Conservation (phyloP, 257 asterid genomes). For the Gentiana straminea region DNA sequence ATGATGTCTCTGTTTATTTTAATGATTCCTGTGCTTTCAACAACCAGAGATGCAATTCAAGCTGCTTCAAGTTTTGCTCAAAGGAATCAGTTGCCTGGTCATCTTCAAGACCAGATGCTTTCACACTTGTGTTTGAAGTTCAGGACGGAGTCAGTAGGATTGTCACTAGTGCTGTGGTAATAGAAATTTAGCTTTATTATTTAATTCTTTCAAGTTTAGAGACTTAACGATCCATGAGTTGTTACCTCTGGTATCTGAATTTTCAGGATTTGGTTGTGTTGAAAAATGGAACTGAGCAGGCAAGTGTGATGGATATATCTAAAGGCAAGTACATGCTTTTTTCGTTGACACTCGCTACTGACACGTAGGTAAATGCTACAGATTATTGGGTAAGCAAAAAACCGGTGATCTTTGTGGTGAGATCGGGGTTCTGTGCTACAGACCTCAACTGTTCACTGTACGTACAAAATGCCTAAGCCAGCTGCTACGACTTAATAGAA, state of each 20-base stretch:
- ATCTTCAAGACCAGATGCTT: conserved; percentile 34
- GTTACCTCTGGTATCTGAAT: conserved; percentile 9
- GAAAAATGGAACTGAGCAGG: conserved; percentile 50
- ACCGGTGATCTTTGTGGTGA: conserved; percentile 88
- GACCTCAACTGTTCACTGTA: conserved; percentile 87
- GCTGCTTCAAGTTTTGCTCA: conserved; percentile 31
- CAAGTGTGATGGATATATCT: conserved; percentile 20
- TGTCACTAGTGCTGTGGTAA: conserved; percentile 42
- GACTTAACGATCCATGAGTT: not conserved
- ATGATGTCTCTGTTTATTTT: no score
- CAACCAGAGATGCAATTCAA: conserved; percentile 28
- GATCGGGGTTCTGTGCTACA: conserved; percentile 78
- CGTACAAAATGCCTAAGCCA: conserved; percentile 71
- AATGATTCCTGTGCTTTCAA: not conserved
- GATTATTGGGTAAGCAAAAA: conserved; percentile 71
- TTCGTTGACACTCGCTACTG: not conserved
- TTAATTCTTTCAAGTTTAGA: not conserved
- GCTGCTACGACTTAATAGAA: conserved; percentile 64
- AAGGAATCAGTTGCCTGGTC: conserved; percentile 29
- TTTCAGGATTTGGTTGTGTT: conserved; percentile 29
- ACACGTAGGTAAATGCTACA: conserved; percentile 21
- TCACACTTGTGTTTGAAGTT: conserved; percentile 37
- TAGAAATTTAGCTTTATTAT: not conserved
- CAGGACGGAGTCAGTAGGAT: conserved; percentile 29
- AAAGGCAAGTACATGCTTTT: not conserved